Evolutionary conservation across 1,284 basidiomycete species (phyloP), one percentile per base, ranked within the genome.

Genomic region (Apiotrichum sp.): DNA sequence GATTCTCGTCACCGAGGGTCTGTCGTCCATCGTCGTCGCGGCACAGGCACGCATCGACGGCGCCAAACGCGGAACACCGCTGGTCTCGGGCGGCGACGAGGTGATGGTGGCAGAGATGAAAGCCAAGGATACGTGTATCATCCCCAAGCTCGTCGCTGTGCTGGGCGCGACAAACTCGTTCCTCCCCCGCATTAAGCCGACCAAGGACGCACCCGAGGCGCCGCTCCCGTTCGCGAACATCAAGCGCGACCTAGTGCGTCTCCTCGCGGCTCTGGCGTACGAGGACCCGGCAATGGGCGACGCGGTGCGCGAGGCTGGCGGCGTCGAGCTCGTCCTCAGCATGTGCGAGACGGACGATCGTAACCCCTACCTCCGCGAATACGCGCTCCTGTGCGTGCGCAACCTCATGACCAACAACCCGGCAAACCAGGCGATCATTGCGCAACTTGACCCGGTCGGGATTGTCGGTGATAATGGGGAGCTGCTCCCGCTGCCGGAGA

Each of bases 291-390:
- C 71, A 16, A 82, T 85, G 46, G 90, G 93, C 69, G 86, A 93
- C 69, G 81, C 82, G 6, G 81, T 86, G 41, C 81, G 90, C 40
- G 75, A 73, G 45, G 82, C 79, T 53, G 85, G 83, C 6, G 91
- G 91, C 34, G 84, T 95, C 56, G 80, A 84, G 53, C 81, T 89
- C 43, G 80, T 95, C 6, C 83, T 95, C 80, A 86, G 86, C 63
- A 78, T 92, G 77, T 93, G 89, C 71, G 88, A 89, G 29, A 80
- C 91, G 32, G 91, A 96, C 70, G 90, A 93, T 65, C 78, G 85
- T 56, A 95, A 93, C 73, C 89, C 90, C 42, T 93, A 89, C 76
- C 77, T 96, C 47, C 84, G 89, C 40, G 92, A 95, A 73, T 88
- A 95, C 71, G 89, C 91, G 2, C 82, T 95, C 44, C 85, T 95